Percentiles rank a stretch among this genome's conserved stretches.
Evolutionary conservation across 2,329 filamentous ascomycete genomes (phyloP).

Genomic region (Eutypella sp.): DNA sequence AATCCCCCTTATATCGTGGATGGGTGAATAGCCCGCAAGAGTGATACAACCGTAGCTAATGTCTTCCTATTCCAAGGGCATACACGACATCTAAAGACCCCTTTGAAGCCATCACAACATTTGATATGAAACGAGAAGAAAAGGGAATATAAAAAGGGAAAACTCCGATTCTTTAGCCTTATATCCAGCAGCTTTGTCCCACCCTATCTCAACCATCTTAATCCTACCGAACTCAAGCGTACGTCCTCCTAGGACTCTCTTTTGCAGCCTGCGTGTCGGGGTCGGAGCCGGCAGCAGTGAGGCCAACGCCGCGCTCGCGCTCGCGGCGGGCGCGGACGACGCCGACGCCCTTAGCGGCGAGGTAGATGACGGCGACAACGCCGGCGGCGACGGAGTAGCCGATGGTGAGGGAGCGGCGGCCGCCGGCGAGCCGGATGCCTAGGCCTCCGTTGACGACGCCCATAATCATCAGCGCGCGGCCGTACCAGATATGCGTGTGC

Average conservation of each 20-base stretch:
- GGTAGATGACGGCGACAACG: slow-evolving; percentile 42
- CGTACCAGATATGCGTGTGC: slow-evolving; percentile 58
- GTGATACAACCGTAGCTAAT: too few relatives aligned
- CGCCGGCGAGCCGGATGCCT: slow-evolving; percentile 47
- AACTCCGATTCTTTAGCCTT: too few relatives aligned
- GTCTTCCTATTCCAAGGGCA: too few relatives aligned
- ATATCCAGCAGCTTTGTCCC: too few relatives aligned
- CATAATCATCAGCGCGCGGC: slow-evolving; percentile 51
- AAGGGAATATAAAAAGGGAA: too few relatives aligned
- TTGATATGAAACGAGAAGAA: too few relatives aligned
- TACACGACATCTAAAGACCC: too few relatives aligned
- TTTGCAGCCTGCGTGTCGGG: not conserved
- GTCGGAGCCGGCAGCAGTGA: not conserved
- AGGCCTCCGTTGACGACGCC: slow-evolving; percentile 61
- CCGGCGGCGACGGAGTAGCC: slow-evolving; percentile 53
- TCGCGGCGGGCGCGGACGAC: not conserved
- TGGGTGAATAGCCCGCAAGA: too few relatives aligned
- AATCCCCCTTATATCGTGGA: too few relatives aligned
- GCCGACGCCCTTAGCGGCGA: slow-evolving; percentile 24
- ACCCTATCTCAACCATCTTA: not conserved
- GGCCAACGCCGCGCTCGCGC: not conserved
- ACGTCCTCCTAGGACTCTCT: not conserved
- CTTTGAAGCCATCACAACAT: too few relatives aligned
- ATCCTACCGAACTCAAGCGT: not conserved
- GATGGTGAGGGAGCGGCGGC: slow-evolving; percentile 37